Evolutionary conservation across 176 grass and related monocot genomes (phyloP).

Genomic region (Puccinellia tenuiflora): DNA sequence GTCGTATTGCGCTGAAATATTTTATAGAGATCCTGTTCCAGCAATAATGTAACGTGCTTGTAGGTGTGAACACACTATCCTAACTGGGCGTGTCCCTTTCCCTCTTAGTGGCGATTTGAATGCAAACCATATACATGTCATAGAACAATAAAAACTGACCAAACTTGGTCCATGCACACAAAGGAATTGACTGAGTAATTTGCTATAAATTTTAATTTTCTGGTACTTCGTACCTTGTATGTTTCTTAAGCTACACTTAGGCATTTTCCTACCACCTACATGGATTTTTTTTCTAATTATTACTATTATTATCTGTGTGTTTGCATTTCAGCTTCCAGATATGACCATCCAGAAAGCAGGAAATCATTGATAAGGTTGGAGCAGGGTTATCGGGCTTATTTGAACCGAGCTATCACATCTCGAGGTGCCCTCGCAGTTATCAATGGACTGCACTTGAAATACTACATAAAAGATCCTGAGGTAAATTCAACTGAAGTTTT

Average conservation of each 20-base stretch:
- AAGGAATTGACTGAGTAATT: conserved; percentile 2
- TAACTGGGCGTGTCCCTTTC: neutral
- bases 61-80: neutral
- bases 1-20: neutral
- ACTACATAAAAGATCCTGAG: conserved; percentile 75
- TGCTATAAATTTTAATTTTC: neutral
- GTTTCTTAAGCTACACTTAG: neutral
- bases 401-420: conserved; percentile 62
- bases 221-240: neutral
- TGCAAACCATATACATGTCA: neutral
- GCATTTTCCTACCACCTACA: neutral
- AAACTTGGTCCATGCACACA: neutral
- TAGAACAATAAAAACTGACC: neutral
- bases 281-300: neutral
- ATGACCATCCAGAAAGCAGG: conserved; percentile 61
- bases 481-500: conserved; percentile 34
- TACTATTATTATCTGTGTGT: conserved; percentile 6
- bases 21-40: conserved; percentile 12
- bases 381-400: conserved; percentile 59
- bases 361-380: conserved; percentile 77
- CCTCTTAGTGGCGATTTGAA: neutral
- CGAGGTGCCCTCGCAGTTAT: conserved; percentile 72
- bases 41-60: neutral
- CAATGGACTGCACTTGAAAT: conserved; percentile 75
- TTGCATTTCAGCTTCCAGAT: conserved; percentile 54